Base-by-base conservation (phyloP, 2,329 filamentous ascomycete species). In the Verticillium tricorpus region DNA sequence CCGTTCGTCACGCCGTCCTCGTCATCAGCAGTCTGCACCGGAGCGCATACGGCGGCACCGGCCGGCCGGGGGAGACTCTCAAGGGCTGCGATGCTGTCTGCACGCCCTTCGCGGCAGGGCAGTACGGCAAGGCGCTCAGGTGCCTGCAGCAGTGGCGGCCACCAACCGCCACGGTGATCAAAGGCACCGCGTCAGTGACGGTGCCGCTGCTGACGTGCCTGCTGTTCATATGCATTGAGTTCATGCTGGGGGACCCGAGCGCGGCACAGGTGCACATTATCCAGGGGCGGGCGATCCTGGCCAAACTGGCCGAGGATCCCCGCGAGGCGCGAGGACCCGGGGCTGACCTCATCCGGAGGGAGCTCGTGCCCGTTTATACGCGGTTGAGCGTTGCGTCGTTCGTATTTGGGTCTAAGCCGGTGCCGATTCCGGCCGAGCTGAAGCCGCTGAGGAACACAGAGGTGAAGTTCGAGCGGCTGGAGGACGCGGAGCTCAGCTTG, bases 141-240 rank as follows among this genome's bases (percentile, higher is more conserved):
- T 73, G 76, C 22, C 64, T 83, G 31, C 65, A 77, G 40, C 75
- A 78, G 28, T 75, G 75, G 62, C 67, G 72, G 50, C 57, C 2
- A 63, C 67, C 56, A 66, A 71, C 17, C 65, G 73, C 69, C 66
- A 72, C 65, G 14, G 69, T 71, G 28, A 68, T 73, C 5, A 71
- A 74, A 19, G 25, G 58, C 45, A 57, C 60, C 8, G 25, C 63
- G n/a, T 34, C 67, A 1, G 67, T 70, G 7, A 67, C 69, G 0
- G 66, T 76, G 0, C 73, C 73, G 1, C 66, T 84, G 17, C 70
- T 82, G 3, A 78, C 78, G 6, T 83, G 81, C 63, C 68, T 83
- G 1, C 70, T 85, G 25, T 83, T 85, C 64, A 79, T 82, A 28
- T 82, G 81, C 65, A 78, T 85, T 57, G 83, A 85, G 69, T 82